Evolutionary conservation across 2,329 filamentous ascomycete genomes (phyloP).

Genomic region (Furcasterigmium furcatum): DNA sequence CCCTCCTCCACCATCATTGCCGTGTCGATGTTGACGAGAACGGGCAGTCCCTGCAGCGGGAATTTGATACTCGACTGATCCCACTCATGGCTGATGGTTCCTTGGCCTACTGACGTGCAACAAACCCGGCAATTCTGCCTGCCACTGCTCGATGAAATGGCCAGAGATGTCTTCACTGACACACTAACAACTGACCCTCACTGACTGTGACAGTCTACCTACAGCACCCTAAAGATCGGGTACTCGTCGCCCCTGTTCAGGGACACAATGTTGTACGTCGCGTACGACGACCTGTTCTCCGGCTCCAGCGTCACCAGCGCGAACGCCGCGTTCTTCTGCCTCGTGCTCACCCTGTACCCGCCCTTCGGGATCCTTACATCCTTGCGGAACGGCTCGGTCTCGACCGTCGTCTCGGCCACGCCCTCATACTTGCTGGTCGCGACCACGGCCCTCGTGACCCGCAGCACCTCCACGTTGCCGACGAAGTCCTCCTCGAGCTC

Average conservation of each 20-base stretch:
- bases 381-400: conserved; percentile 12
- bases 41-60: no score
- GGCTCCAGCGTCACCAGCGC: conserved; percentile 25
- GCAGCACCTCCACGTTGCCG: conserved; percentile 6
- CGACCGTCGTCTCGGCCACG: conserved; percentile 15
- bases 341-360: conserved; percentile 25
- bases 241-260: conserved; percentile 23
- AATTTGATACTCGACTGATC: no score
- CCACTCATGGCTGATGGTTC: no score
- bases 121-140: no score
- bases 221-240: conserved; percentile 19
- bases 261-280: conserved; percentile 23
- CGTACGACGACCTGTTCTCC: conserved; percentile 28
- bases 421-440: conserved; percentile 21
- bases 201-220: no score
- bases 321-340: conserved; percentile 25
- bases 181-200: no score
- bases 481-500: conserved; percentile 5
- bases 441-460: conserved; percentile 6
- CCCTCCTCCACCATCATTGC: no score
- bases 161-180: no score
- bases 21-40: no score
- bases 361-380: conserved; percentile 20
- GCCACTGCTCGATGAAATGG: no score
- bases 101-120: no score